A percentile compares a stretch with the other conserved stretches of the same genome.
Conservation (phyloP, 257 asterid genomes). For the Voacanga thouarsii region DNA sequence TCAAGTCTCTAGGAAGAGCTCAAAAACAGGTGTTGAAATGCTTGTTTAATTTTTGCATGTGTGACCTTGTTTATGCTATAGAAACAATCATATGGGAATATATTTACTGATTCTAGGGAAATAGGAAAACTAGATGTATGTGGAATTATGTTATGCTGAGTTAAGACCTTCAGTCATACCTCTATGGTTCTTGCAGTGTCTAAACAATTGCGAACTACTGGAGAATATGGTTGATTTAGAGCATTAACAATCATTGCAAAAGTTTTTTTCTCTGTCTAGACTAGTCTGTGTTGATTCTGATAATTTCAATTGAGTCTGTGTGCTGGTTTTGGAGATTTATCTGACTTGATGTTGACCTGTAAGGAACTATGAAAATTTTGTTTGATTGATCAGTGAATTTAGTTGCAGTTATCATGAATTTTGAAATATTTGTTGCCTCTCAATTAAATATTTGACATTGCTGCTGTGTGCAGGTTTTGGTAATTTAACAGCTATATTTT, state of each 20-base stretch:
- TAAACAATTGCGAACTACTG: neutral
- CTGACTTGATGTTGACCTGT: neutral
- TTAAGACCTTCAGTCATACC: neutral
- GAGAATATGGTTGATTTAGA: neutral
- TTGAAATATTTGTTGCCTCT: constrained; percentile 13
- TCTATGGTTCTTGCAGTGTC: neutral
- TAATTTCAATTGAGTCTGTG: neutral
- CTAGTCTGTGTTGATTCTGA: neutral
- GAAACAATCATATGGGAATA: neutral
- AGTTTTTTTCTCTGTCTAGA: neutral
- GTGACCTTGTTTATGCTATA: neutral
- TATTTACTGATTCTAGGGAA: neutral
- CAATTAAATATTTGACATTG: constrained; percentile 8
- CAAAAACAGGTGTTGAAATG: neutral
- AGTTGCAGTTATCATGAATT: neutral
- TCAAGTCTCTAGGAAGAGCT: neutral
- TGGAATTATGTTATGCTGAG: neutral
- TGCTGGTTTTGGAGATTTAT: neutral
- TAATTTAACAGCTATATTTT: constrained; percentile 63
- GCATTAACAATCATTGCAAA: neutral
- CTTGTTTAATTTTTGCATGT: neutral
- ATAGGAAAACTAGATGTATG: neutral
- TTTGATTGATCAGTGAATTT: neutral
- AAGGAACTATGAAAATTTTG: neutral
- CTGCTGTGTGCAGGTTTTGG: constrained; percentile 68